These are phyloP conservation scores for Senna siamea DNA, from an alignment of 306 rosid genomes.

Conservation along the genomic window DNA sequence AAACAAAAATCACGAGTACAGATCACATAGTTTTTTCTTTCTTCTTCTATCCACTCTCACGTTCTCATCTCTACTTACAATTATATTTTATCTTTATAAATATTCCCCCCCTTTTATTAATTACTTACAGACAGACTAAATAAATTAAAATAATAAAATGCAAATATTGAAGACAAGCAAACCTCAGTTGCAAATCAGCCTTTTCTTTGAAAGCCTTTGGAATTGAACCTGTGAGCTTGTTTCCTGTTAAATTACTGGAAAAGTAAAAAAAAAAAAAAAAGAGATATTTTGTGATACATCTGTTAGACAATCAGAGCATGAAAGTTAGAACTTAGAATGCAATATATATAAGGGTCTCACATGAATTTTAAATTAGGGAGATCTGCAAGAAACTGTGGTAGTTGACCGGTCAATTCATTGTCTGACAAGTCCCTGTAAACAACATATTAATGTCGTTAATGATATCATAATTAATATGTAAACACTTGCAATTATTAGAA, in stretches of 20 bases:
- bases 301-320: too few species aligned
- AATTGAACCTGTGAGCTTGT: conserved; percentile 40
- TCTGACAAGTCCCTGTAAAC: conserved; percentile 45
- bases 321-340: too few species aligned
- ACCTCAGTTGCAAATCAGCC: background rate
- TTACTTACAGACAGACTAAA: too few species aligned
- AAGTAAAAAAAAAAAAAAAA: background rate
- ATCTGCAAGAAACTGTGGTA: conserved; percentile 42
- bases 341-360: conserved; percentile 45
- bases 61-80: too few species aligned
- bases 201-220: conserved; percentile 24
- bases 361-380: conserved; percentile 35
- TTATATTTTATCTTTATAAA: too few species aligned
- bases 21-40: too few species aligned
- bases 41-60: too few species aligned
- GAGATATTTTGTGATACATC: background rate
- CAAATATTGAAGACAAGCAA: background rate
- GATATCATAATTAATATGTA: background rate
- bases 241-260: conserved; percentile 30
- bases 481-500: too few species aligned
- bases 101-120: too few species aligned
- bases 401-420: conserved; percentile 49
- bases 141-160: too few species aligned
- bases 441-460: background rate
- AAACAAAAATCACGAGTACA: too few species aligned